Evolutionary conservation across 805 yeast genomes (phyloP).

Genomic region (Kuraishia capsulata): DNA sequence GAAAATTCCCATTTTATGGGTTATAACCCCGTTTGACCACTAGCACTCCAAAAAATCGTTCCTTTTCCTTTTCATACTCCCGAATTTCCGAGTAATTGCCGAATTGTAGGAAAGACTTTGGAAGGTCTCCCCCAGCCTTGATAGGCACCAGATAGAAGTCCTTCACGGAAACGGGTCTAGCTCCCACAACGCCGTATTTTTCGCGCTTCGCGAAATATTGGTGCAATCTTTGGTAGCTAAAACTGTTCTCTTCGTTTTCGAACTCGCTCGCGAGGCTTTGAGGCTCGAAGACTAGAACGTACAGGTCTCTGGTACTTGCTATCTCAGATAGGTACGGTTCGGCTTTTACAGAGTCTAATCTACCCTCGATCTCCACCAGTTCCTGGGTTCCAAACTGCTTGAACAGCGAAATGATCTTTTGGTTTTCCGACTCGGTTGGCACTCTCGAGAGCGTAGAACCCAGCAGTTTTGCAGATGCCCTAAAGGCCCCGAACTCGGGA

Average conservation of each 20-base stretch:
- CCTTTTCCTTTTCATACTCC: constrained; percentile 2
- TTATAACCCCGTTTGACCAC: constrained; percentile 17
- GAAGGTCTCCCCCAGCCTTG: constrained; percentile 8
- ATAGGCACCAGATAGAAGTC: constrained; percentile 54
- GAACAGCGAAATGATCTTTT: neutral
- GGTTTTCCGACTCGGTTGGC: neutral
- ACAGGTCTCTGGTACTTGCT: constrained; percentile 40
- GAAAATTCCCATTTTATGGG: too few species aligned
- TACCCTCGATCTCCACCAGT: constrained; percentile 47
- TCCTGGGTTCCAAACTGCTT: constrained; percentile 1
- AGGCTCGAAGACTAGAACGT: constrained; percentile 33
- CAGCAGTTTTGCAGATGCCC: constrained; percentile 2
- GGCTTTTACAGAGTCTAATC: constrained; percentile 47
- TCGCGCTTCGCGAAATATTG: constrained; percentile 35
- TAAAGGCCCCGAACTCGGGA: constrained; percentile 6
- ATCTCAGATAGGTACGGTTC: constrained; percentile 45
- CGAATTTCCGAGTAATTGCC: neutral
- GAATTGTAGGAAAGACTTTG: constrained; percentile 5
- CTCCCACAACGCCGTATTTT: constrained; percentile 54
- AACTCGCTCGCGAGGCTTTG: constrained; percentile 12
- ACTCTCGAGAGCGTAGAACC: constrained; percentile 1
- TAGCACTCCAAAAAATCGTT: constrained; percentile 16
- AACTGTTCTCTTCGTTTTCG: constrained; percentile 12
- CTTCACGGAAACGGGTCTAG: constrained; percentile 40
- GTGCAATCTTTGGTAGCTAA: constrained; percentile 23